Evolutionary conservation across 768 basidiomycete genomes (phyloP), one percentile per base, ranked within the genome.

Genomic region (Rubroboletus pulcherrimus): DNA sequence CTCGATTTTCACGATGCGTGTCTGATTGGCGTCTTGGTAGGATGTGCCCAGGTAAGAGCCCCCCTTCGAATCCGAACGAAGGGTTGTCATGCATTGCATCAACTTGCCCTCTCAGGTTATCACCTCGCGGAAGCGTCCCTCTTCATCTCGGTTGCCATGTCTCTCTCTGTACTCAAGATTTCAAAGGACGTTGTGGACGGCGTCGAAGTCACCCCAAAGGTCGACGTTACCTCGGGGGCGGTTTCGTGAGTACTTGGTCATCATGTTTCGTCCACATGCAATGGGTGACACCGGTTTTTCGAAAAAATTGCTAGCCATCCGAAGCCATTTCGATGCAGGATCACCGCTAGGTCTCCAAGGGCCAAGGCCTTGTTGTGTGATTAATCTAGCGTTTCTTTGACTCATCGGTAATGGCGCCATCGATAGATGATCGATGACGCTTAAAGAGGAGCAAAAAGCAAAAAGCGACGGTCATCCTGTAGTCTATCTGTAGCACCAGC

Each of bases 281-380:
- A 34, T 34, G 33, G n/a, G 4, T 51, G 42, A 44, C 31, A 12
- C 11, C 17, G 12, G 3, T 34, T 34, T 45, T 17, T 21, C 26
- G 26, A 34, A 44, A 12, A 3, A 26, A 26, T 26, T 15, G 1
- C 2, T 45, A 69, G 67, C 15, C 84, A 83, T 60, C 81, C 80
- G 2, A 78, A 76, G 58, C 78, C 82, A 24, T 85, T 82, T 68
- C 77, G 73, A 58, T 86, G 80, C 65, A 66, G 67, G 17, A 77
- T 86, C 58, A 77, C 69, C 43, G 80, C 81, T 15, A 77, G 83
- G 45, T 83, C 80, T 5, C 72, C 77, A 47, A 74, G 70, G 54
- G 76, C 78, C 0, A 53, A 55, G 40, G 49, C 53, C n/a, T 47
- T 67, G 19, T 15, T 58, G 17, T 42, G 14, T 4, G 42, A 10